phyloP scores from a whole-genome alignment of 2,329 filamentous ascomycete species.

The Cladophialophora immunda region DNA sequence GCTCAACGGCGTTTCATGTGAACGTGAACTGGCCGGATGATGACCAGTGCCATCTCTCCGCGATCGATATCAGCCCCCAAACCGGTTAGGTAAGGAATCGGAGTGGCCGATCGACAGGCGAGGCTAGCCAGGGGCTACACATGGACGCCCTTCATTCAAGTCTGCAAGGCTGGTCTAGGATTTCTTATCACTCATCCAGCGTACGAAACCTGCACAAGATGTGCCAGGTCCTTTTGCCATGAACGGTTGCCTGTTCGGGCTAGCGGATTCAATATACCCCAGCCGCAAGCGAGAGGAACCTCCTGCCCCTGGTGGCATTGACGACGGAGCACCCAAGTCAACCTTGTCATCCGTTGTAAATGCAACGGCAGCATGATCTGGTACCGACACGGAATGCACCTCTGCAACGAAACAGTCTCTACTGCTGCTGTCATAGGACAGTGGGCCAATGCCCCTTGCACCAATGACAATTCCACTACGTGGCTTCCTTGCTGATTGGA shows the following conservation, averaged over 20 bases:
- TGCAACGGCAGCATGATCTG: background rate
- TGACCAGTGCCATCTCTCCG: background rate
- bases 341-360: background rate
- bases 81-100: constrained; percentile 13
- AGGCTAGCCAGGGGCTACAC: background rate
- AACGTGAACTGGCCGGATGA: background rate
- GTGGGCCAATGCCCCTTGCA: background rate
- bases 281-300: background rate
- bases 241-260: constrained; percentile 11
- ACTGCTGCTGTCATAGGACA: background rate
- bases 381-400: background rate
- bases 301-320: background rate
- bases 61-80: background rate
- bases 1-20: background rate
- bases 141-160: background rate
- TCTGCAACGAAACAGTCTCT: background rate
- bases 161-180: background rate
- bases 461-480: background rate
- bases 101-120: background rate
- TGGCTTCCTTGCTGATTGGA: background rate
- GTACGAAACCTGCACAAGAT: background rate
- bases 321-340: background rate
- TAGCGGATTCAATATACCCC: background rate
- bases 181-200: background rate
- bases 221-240: background rate